phyloP scores from a whole-genome alignment of 768 basidiomycete genomes.

The Leucosporidium creatinivorum region DNA sequence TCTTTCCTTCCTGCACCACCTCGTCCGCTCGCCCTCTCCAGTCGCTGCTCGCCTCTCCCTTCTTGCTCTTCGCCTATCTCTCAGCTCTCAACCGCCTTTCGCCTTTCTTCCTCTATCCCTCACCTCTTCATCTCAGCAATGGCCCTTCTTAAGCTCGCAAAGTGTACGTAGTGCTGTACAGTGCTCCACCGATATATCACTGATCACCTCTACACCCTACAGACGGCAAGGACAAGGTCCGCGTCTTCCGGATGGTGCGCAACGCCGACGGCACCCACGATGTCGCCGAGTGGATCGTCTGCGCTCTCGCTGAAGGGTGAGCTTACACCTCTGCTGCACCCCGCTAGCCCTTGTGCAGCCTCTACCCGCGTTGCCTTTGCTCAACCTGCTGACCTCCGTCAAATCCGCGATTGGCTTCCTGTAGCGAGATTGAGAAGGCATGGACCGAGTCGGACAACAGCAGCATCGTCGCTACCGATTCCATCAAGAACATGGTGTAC shows the following conservation, averaged over 20 bases:
- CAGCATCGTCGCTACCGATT: conserved; percentile 84
- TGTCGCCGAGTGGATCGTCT: conserved; percentile 77
- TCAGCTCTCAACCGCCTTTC: not conserved
- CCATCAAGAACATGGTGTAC: conserved; percentile 49
- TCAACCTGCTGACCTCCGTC: not conserved
- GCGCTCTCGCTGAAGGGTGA: conserved; percentile 74
- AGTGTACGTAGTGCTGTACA: conserved; percentile 10
- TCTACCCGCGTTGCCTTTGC: not conserved
- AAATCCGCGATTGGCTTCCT: not conserved
- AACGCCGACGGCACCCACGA: conserved; percentile 48
- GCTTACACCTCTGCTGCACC: conserved; percentile 1
- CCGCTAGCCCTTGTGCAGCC: not conserved
- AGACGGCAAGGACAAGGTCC: conserved; percentile 79
- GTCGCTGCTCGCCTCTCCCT: too few relatives aligned
- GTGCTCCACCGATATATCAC: not conserved
- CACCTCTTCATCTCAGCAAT: conserved; percentile 1
- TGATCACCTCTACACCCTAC: not conserved
- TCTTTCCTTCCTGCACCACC: too few relatives aligned
- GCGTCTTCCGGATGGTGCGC: conserved; percentile 77
- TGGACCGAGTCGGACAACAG: conserved; percentile 85
- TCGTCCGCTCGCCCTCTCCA: too few relatives aligned
- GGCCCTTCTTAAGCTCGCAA: conserved; percentile 21
- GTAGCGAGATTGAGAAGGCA: conserved; percentile 44
- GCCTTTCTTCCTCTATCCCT: not conserved
- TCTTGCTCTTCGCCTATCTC: too few relatives aligned